Evolutionary conservation across 2,329 filamentous ascomycete species (phyloP).

Genomic region (Epichloe gansuensis): DNA sequence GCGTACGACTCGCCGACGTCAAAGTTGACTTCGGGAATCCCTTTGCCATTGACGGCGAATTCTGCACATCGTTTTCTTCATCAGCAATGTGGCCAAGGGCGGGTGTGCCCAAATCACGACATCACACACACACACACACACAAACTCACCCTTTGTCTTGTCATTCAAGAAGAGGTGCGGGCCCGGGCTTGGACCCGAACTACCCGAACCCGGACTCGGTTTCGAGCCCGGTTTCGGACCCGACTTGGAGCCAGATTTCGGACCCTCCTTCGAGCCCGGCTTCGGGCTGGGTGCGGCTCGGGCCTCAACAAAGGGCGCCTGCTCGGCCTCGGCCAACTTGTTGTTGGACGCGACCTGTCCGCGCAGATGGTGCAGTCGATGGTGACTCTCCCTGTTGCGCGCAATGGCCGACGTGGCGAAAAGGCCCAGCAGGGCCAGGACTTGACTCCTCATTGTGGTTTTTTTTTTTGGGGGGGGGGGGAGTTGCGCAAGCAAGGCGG

Average conservation of each 20-base stretch:
- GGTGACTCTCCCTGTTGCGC: background rate
- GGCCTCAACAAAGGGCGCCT: background rate
- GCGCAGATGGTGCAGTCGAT: background rate
- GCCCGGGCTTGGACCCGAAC: background rate
- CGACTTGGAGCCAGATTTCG: too few species aligned
- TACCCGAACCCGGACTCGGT: too few species aligned
- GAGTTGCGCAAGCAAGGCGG: too few species aligned
- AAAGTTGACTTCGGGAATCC: constrained; percentile 51
- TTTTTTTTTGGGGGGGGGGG: background rate
- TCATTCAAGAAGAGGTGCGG: constrained; percentile 7
- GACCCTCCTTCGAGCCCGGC: too few species aligned
- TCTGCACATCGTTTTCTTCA: constrained; percentile 20
- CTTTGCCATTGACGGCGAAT: constrained; percentile 46
- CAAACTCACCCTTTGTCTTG: constrained; percentile 9
- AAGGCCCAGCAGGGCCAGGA: constrained; percentile 3
- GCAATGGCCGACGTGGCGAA: background rate
- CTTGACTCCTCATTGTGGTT: background rate
- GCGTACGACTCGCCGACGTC: constrained; percentile 48
- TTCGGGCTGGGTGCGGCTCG: background rate
- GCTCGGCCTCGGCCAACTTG: background rate
- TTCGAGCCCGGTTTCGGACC: too few species aligned
- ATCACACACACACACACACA: too few species aligned
- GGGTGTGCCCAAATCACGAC: too few species aligned
- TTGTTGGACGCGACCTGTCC: background rate
- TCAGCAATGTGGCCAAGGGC: too few species aligned